These are phyloP conservation scores for Speleostelium caveatum DNA, from an alignment of 78 protist genomes.

Conservation along the genomic window DNA sequence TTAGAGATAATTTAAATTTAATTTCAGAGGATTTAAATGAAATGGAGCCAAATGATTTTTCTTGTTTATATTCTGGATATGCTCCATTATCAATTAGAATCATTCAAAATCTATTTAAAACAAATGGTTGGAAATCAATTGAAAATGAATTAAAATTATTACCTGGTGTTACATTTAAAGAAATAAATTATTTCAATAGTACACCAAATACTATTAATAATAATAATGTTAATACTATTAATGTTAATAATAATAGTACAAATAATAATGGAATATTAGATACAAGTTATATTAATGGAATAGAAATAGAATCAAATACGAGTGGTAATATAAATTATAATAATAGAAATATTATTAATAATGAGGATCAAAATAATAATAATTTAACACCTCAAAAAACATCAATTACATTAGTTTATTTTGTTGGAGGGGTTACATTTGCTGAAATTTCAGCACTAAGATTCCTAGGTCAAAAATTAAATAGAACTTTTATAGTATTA, in stretches of 20 bases:
- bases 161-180: constrained; percentile 61
- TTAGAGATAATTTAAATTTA: constrained; percentile 49
- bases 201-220: constrained; percentile 1
- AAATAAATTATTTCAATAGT: not conserved
- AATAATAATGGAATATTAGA: not conserved
- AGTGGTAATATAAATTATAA: constrained; percentile 10
- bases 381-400: not conserved
- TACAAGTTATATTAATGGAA: not conserved
- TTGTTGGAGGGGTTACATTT: constrained; percentile 92
- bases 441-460: constrained; percentile 92
- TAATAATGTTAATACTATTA: not conserved
- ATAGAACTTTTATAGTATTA: constrained; percentile 77
- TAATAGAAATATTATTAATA: not conserved
- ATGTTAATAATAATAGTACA: too few relatives aligned
- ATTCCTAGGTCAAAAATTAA: constrained; percentile 71
- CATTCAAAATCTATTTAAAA: constrained; percentile 30
- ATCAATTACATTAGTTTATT: constrained; percentile 83
- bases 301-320: not conserved
- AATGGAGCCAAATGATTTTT: constrained; percentile 66
- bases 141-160: constrained; percentile 25
- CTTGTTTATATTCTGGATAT: constrained; percentile 88
- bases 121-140: constrained; percentile 37
- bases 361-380: not conserved
- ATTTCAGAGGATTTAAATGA: constrained; percentile 82
- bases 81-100: constrained; percentile 90